Evolutionary conservation across 805 yeast genomes (phyloP), one percentile per base, ranked within the genome.

Genomic region (Wickerhamiella cacticola): DNA sequence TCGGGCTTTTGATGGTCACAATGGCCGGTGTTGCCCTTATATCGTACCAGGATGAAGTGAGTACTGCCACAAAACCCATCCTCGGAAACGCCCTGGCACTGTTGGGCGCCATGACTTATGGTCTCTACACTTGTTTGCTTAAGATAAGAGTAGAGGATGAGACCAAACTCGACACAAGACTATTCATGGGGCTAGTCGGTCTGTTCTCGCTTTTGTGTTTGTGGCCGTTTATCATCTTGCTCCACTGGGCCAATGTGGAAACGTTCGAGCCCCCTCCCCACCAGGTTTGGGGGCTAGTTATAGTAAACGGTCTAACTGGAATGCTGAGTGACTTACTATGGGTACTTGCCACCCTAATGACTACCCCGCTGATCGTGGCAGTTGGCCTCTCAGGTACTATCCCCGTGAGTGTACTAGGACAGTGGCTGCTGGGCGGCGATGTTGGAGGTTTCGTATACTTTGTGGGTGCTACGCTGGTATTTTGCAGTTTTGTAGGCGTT

Each of bases 161-260:
- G 60, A 70, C 81, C 13, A 68, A 82, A 45, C 70, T 92, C 39
- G 81, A 92, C 61, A 85, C 94, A 70, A 82, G 80, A 61, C 69
- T 88, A 29, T 92, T 92, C 59, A 88, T 92, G 61, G 98, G 97
- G 0, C 88, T 84, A 64, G 97, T 92, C 21, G 98, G 98, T 1
- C 67, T 89, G 4, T 82, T 81, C 67, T 84, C 87, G 54, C 59
- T 82, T 8, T 56, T 85, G 0, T 63, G 79, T 9, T 62, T 88
- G 39, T 87, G 96, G 96, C 96, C 98, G 2, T 64, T 86, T 4
- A 60, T 92, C 7, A 46, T 86, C 0, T 49, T 84, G 1, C 71
- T 89, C 49, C 76, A 89, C 63, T 70, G 65, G 50, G 52, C 72
- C 1, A 82, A 81, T 1, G 63, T 77, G 49, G 98, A 92, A 63